Evolutionary conservation across 2,329 filamentous ascomycete species (phyloP).

Genomic region (Aspergillus fumigatus): DNA sequence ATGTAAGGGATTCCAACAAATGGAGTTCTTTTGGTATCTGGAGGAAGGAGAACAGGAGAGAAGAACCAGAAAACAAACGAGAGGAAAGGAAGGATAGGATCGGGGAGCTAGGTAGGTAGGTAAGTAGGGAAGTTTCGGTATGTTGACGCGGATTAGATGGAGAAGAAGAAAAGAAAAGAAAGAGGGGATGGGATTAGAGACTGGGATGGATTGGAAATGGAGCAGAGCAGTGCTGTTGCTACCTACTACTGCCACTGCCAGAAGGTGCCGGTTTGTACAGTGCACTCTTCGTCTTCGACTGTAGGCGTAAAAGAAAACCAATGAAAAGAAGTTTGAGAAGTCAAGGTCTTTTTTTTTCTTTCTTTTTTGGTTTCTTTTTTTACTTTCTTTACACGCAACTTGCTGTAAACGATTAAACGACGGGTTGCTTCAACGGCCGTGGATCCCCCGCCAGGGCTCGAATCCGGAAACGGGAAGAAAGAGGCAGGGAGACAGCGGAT

Average conservation of each 20-base stretch:
- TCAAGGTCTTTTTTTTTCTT: slow-evolving; percentile 9
- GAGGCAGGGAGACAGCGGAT: slow-evolving; percentile 21
- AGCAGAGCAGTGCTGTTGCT: too few relatives aligned
- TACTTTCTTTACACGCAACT: slow-evolving; percentile 12
- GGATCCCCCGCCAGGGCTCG: slow-evolving; percentile 31
- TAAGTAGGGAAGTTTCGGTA: not conserved
- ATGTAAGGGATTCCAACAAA: slow-evolving; percentile 15
- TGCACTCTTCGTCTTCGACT: too few relatives aligned
- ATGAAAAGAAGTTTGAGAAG: slow-evolving; percentile 13
- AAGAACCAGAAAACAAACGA: slow-evolving; percentile 10
- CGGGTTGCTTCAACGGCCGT: slow-evolving; percentile 22
- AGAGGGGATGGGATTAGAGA: slow-evolving; percentile 15
- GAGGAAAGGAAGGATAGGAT: slow-evolving; percentile 20
- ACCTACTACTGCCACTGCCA: too few relatives aligned
- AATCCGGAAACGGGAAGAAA: slow-evolving; percentile 27
- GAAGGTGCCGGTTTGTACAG: too few relatives aligned
- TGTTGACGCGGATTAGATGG: too few relatives aligned
- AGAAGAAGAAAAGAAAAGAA: slow-evolving; percentile 11
- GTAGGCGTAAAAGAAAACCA: not conserved
- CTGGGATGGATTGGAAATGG: slow-evolving; percentile 4
- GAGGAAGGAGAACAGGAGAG: slow-evolving; percentile 9
- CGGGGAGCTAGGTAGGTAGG: slow-evolving; percentile 13
- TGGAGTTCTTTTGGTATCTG: slow-evolving; percentile 7
- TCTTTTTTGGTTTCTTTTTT: slow-evolving; percentile 4
- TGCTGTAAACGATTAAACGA: slow-evolving; percentile 4